A percentile compares a stretch with the other conserved stretches of the same genome.
These are phyloP conservation scores for Neurospora discreta DNA, from an alignment of 495 filamentous ascomycete species.

Conservation along the genomic window DNA sequence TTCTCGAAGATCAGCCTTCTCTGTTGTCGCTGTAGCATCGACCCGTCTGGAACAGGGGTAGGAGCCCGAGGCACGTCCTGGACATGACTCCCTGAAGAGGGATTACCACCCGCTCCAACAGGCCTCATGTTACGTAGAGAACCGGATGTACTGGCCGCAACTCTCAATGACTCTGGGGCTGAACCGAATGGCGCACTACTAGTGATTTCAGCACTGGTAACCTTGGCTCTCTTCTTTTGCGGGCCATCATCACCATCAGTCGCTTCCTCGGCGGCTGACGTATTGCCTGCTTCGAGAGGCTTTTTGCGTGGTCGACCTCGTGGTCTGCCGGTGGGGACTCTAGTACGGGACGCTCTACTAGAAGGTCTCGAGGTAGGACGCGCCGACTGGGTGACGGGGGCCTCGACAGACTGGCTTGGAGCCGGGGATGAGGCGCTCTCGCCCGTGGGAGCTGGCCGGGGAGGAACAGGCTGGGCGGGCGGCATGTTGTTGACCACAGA, in stretches of 20 bases:
- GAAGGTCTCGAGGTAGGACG: slow-evolving; percentile 11
- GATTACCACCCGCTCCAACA: slow-evolving; percentile 46
- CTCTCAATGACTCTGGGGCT: slow-evolving; percentile 68
- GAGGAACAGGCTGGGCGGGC: slow-evolving; percentile 1
- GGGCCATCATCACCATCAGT: slow-evolving; percentile 55
- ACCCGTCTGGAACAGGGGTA: slow-evolving; percentile 56
- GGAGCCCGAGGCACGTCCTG: slow-evolving; percentile 73
- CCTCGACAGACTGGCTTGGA: slow-evolving; percentile 5
- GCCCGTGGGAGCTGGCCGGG: neutral
- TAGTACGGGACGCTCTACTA: slow-evolving; percentile 29
- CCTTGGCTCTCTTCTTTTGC: slow-evolving; percentile 61
- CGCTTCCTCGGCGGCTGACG: slow-evolving; percentile 58
- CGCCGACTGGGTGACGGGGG: slow-evolving; percentile 1
- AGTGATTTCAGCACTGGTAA: slow-evolving; percentile 56
- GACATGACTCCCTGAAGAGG: slow-evolving; percentile 36
- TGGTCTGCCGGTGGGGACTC: slow-evolving; percentile 30
- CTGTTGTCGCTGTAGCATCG: slow-evolving; percentile 17
- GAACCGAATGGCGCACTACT: slow-evolving; percentile 57
- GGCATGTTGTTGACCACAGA: slow-evolving; percentile 3
- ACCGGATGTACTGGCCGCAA: slow-evolving; percentile 76
- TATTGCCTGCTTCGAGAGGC: slow-evolving; percentile 35
- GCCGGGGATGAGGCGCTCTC: slow-evolving; percentile 11
- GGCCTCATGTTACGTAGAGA: slow-evolving; percentile 81
- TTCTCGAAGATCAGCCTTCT: slow-evolving; percentile 9
- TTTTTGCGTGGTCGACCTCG: slow-evolving; percentile 38